phyloP scores from a whole-genome alignment of 2,329 filamentous ascomycete genomes.

The Geosmithia putterillii region DNA sequence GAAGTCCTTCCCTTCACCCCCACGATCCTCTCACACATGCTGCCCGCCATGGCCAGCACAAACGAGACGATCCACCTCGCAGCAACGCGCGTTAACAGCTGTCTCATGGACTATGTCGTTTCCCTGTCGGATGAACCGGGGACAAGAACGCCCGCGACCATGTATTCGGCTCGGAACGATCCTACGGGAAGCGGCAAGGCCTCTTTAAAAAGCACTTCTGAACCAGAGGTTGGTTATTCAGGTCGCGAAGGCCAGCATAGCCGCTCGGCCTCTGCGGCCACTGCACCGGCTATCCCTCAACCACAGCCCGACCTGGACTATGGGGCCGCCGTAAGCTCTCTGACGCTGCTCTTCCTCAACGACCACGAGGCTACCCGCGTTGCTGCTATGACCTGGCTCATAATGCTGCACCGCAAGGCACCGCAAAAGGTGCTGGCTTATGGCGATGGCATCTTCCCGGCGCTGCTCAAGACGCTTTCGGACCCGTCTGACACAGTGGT shows the following conservation, averaged over 20 bases:
- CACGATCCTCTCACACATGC: slow-evolving; percentile 77
- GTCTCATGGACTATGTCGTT: slow-evolving; percentile 88
- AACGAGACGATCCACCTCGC: slow-evolving; percentile 82
- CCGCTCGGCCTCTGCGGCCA: slow-evolving; percentile 30
- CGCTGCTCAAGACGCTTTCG: slow-evolving; percentile 87
- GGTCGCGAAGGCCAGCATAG: slow-evolving; percentile 23
- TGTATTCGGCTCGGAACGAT: slow-evolving; percentile 15
- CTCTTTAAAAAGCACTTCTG: slow-evolving; percentile 39
- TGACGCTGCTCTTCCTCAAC: slow-evolving; percentile 89
- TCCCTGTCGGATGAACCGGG: slow-evolving; percentile 64
- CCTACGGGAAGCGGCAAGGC: slow-evolving; percentile 34
- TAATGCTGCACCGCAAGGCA: slow-evolving; percentile 94
- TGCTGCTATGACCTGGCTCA: slow-evolving; percentile 87
- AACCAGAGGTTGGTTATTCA: slow-evolving; percentile 38
- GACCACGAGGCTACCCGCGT: slow-evolving; percentile 94
- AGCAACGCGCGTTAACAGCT: slow-evolving; percentile 78
- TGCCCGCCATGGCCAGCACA: slow-evolving; percentile 87
- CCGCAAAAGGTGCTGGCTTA: slow-evolving; percentile 88
- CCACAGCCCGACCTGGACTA: slow-evolving; percentile 74
- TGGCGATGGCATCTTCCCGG: slow-evolving; percentile 94
- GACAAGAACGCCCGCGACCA: slow-evolving; percentile 6
- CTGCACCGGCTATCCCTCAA: neutral
- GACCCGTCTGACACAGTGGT: slow-evolving; percentile 94
- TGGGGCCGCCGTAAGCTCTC: slow-evolving; percentile 81
- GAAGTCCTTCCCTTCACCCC: slow-evolving; percentile 94